Conservation (phyloP, 768 basidiomycete genomes). For the Serendipita indica region DNA sequence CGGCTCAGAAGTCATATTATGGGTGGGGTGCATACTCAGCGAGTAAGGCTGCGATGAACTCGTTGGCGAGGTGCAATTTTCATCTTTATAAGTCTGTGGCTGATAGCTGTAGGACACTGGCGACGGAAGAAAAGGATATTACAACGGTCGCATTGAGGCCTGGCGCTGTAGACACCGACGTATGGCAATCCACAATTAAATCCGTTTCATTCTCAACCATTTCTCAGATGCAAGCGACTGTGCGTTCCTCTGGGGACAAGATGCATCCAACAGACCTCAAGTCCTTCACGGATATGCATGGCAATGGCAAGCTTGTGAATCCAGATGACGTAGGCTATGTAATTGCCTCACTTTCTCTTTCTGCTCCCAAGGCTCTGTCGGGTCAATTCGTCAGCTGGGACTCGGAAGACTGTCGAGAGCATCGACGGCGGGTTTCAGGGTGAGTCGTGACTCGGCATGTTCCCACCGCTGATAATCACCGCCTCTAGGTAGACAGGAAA, state of each 20-base stretch:
- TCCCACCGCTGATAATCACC: too few species aligned
- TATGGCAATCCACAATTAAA: constrained; percentile 20
- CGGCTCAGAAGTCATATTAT: constrained; percentile 47
- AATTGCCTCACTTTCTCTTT: constrained; percentile 59
- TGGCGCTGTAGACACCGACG: constrained; percentile 73
- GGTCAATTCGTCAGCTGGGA: constrained; percentile 79
- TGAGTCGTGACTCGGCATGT: too few species aligned
- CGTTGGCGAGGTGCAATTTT: constrained; percentile 49
- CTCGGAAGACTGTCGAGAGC: constrained; percentile 37
- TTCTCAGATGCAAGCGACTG: constrained; percentile 50
- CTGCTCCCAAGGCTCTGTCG: constrained; percentile 43
- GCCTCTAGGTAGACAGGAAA: too few species aligned
- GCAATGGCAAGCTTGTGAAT: constrained; percentile 54
- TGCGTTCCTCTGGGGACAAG: constrained; percentile 37
- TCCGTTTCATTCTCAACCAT: background rate
- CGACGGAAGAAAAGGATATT: constrained; percentile 66
- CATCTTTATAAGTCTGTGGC: background rate
- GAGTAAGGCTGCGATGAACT: constrained; percentile 81
- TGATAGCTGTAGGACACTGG: constrained; percentile 46
- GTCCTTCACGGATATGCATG: constrained; percentile 42
- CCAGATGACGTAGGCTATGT: constrained; percentile 65
- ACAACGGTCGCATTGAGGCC: constrained; percentile 67
- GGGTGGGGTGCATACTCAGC: constrained; percentile 79
- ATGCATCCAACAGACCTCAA: constrained; percentile 44
- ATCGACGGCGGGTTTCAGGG: too few species aligned